Evolutionary conservation across 2,329 filamentous ascomycete genomes (phyloP).

Genomic region (Neophaeococcomyces aloes): DNA sequence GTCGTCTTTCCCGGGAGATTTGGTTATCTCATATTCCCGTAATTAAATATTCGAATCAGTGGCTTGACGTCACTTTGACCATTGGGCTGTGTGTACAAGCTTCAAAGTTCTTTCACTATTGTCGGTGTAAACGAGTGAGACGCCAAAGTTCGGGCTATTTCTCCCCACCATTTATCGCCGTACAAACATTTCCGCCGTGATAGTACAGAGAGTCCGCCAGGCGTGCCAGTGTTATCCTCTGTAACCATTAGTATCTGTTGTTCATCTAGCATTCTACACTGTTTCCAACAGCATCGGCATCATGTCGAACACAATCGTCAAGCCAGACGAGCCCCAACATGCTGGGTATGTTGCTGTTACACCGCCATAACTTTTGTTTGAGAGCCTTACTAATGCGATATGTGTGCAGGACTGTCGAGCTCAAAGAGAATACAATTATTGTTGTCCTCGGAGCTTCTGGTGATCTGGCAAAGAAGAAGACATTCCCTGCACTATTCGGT

Average conservation of each 20-base stretch:
- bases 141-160: constrained; percentile 5
- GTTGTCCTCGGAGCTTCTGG: constrained; percentile 94
- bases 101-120: constrained; percentile 19
- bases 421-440: constrained; percentile 97
- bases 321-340: constrained; percentile 39
- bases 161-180: constrained; percentile 12
- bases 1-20: too few species aligned
- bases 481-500: constrained; percentile 96
- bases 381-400: neutral
- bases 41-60: too few species aligned
- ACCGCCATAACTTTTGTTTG: constrained; percentile 1
- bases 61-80: neutral
- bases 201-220: constrained; percentile 6
- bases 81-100: neutral
- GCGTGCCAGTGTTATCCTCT: constrained; percentile 11
- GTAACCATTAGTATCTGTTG: too few species aligned
- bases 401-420: constrained; percentile 64
- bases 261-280: constrained; percentile 2
- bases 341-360: constrained; percentile 39
- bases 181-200: too few species aligned
- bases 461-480: constrained; percentile 99
- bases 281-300: constrained; percentile 13
- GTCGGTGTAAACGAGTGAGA: constrained; percentile 10
- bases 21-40: too few species aligned
- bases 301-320: constrained; percentile 44